These are phyloP conservation scores for Simplicillium aogashimaense DNA, from an alignment of 2,329 filamentous ascomycete genomes.

Conservation along the genomic window DNA sequence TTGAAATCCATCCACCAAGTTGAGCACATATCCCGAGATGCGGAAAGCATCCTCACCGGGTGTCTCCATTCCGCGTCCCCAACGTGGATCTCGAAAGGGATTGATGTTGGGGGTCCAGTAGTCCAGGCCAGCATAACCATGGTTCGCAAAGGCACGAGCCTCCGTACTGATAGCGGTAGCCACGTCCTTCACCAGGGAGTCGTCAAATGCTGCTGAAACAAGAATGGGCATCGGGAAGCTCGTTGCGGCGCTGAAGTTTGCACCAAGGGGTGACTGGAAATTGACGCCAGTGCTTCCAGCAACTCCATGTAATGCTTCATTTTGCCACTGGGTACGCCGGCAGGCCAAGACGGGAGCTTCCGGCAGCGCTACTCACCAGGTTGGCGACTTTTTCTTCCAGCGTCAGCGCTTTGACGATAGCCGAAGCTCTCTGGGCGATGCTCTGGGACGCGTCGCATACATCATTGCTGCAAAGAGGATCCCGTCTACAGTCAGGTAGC, in stretches of 20 bases:
- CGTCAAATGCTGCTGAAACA: constrained; percentile 54
- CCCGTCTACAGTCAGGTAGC: constrained; percentile 15
- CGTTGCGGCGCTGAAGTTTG: constrained; percentile 45
- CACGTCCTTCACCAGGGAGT: constrained; percentile 47
- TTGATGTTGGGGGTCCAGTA: constrained; percentile 63
- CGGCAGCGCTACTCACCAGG: constrained; percentile 16
- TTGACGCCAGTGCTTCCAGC: constrained; percentile 40
- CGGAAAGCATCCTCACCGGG: constrained; percentile 46
- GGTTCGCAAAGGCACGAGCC: constrained; percentile 56
- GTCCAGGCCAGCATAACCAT: constrained; percentile 41
- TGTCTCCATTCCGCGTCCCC: constrained; percentile 52
- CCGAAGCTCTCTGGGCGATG: constrained; percentile 16
- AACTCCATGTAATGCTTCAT: constrained; percentile 53
- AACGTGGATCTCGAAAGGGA: constrained; percentile 51
- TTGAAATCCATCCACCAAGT: constrained; percentile 44
- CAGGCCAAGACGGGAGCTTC: constrained; percentile 45
- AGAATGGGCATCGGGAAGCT: constrained; percentile 57
- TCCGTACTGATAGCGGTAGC: constrained; percentile 48
- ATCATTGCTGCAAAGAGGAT: constrained; percentile 15
- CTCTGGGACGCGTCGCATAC: constrained; percentile 35
- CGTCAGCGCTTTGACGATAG: constrained; percentile 19
- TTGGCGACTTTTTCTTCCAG: constrained; percentile 22
- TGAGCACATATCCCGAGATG: constrained; percentile 38
- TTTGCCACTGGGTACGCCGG: constrained; percentile 52
- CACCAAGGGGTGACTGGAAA: constrained; percentile 19